Evolutionary conservation across 2,329 filamentous ascomycete genomes (phyloP).

Genomic region (Trichophyton verrucosum): DNA sequence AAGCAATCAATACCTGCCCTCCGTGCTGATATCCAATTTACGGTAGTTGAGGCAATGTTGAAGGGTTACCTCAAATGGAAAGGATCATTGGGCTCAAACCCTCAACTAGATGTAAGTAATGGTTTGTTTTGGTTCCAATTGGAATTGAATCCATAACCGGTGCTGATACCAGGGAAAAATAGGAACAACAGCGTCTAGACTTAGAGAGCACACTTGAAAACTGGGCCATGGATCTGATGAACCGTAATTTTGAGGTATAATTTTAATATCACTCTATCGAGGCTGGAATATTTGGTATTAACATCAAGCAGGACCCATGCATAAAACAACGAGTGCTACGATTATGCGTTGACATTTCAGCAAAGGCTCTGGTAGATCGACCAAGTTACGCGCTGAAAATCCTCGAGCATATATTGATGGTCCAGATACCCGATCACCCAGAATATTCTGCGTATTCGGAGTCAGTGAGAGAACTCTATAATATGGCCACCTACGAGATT

Average conservation of each 20-base stretch:
- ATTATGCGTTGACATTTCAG: conserved; percentile 72
- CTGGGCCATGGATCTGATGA: conserved; percentile 32
- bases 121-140: not conserved
- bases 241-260: conserved; percentile 28
- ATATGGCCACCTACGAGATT: conserved; percentile 72
- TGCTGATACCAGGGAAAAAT: not conserved
- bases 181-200: conserved; percentile 28
- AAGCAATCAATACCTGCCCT: conserved; percentile 40
- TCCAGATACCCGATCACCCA: conserved; percentile 60
- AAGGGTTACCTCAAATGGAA: conserved; percentile 84
- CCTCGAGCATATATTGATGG: conserved; percentile 79
- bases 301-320: conserved; percentile 52
- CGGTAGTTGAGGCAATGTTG: conserved; percentile 74
- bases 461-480: conserved; percentile 77
- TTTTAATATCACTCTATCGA: conserved; percentile 1
- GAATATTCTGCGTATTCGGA: conserved; percentile 67
- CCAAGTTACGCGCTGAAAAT: conserved; percentile 76
- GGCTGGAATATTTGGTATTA: not conserved
- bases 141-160: no score
- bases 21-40: conserved; percentile 76
- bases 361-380: conserved; percentile 63
- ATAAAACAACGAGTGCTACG: conserved; percentile 72
- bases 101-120: conserved; percentile 35
- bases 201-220: conserved; percentile 30
- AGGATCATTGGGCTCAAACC: conserved; percentile 38